Evolutionary conservation across 2,329 filamentous ascomycete genomes (phyloP).

Genomic region (Sporothrix protearum): DNA sequence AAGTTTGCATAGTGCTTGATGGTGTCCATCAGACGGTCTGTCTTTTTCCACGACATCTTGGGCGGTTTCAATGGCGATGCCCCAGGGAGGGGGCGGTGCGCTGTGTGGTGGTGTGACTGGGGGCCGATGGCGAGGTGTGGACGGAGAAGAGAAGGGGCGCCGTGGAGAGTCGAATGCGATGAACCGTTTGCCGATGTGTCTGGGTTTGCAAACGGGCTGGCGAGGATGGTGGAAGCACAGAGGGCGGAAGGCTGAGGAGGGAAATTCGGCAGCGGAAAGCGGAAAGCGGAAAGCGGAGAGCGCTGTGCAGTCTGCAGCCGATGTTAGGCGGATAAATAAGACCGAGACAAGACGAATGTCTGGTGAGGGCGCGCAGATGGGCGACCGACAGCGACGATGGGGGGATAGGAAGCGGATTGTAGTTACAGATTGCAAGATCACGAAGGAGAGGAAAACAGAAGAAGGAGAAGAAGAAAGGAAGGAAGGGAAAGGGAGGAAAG

Average conservation of each 20-base stretch:
- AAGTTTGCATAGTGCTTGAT: slow-evolving; percentile 97
- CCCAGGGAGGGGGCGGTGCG: slow-evolving; percentile 1
- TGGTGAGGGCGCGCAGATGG: background rate
- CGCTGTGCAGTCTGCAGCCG: slow-evolving; percentile 6
- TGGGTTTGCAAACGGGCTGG: slow-evolving; percentile 14
- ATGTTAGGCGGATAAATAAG: slow-evolving; percentile 20
- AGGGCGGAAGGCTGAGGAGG: background rate
- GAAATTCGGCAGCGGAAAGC: background rate
- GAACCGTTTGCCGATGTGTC: background rate
- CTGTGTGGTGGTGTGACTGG: slow-evolving; percentile 15
- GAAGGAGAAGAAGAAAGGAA: background rate
- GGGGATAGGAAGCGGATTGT: background rate
- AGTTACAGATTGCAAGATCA: background rate
- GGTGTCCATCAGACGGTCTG: slow-evolving; percentile 88
- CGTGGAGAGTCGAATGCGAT: background rate
- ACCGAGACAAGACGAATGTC: slow-evolving; percentile 14
- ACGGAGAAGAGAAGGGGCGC: background rate
- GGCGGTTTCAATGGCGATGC: slow-evolving; percentile 13
- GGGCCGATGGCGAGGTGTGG: slow-evolving; percentile 11
- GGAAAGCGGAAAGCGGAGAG: too few species aligned
- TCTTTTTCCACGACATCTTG: slow-evolving; percentile 90
- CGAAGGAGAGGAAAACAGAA: background rate
- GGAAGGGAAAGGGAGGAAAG: slow-evolving; percentile 12
- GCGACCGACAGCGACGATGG: background rate
- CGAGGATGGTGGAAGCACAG: background rate